phyloP scores from a whole-genome alignment of 257 asterid species.

The Parsonsia alboflavescens region DNA sequence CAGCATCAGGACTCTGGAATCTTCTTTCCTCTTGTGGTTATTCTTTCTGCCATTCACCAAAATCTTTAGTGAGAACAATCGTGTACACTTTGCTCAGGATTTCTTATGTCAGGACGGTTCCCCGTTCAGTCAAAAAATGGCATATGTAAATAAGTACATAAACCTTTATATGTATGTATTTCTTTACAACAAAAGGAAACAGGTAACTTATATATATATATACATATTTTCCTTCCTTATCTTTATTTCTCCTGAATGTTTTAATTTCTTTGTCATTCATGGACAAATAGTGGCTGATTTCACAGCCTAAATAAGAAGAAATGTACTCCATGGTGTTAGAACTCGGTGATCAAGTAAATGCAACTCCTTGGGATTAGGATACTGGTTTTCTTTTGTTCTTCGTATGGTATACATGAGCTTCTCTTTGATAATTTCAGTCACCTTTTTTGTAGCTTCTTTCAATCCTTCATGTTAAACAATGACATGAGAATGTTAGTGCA shows the following conservation, averaged over 20 bases:
- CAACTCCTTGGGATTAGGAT: background rate
- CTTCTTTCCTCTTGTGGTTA: background rate
- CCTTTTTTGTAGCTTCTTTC: constrained; percentile 1
- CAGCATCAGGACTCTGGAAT: background rate
- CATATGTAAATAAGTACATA: background rate
- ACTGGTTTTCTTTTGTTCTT: background rate
- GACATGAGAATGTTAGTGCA: constrained; percentile 25
- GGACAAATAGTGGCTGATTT: background rate
- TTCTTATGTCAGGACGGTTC: background rate
- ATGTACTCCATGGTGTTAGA: background rate
- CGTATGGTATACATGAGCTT: background rate
- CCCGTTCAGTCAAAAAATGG: background rate
- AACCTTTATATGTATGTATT: background rate
- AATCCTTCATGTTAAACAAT: constrained; percentile 7
- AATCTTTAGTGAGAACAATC: background rate
- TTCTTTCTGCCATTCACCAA: background rate
- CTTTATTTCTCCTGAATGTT: background rate
- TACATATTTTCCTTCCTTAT: background rate
- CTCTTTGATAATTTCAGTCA: background rate
- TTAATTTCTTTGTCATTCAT: background rate
- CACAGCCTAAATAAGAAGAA: background rate
- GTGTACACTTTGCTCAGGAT: background rate
- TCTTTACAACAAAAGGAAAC: background rate
- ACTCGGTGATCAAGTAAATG: background rate
- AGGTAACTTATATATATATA: background rate